Evolutionary conservation across 306 rosid species (phyloP).

Genomic region (Mimosa pudica): DNA sequence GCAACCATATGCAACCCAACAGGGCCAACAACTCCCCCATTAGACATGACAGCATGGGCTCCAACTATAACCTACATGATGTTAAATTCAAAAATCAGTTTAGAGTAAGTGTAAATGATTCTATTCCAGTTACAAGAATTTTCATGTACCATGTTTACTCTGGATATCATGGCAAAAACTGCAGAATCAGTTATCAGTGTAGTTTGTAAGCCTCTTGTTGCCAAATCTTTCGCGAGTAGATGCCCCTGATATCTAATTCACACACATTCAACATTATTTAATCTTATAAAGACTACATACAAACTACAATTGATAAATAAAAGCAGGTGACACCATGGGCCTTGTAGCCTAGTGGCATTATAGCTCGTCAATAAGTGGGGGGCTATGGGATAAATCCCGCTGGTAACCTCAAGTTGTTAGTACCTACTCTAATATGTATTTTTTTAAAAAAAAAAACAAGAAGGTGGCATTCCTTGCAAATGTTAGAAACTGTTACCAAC

Average conservation of each 20-base stretch:
- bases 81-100: slow-evolving; percentile 35
- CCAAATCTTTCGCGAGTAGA: slow-evolving; percentile 79
- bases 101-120: slow-evolving; percentile 17
- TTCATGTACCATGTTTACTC: slow-evolving; percentile 87
- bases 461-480: slow-evolving; percentile 15
- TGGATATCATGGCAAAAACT: slow-evolving; percentile 82
- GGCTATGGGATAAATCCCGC: too few relatives aligned
- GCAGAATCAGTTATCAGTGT: slow-evolving; percentile 87
- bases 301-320: slow-evolving; percentile 23
- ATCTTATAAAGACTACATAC: slow-evolving; percentile 18
- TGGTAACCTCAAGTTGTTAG: too few relatives aligned
- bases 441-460: not conserved
- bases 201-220: slow-evolving; percentile 79
- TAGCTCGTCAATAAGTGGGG: too few relatives aligned
- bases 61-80: slow-evolving; percentile 90
- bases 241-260: slow-evolving; percentile 86
- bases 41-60: slow-evolving; percentile 99
- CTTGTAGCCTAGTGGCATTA: too few relatives aligned
- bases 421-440: not conserved
- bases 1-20: slow-evolving; percentile 97
- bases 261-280: slow-evolving; percentile 12
- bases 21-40: slow-evolving; percentile 95
- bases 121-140: slow-evolving; percentile 14
- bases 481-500: slow-evolving; percentile 49
- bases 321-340: too few relatives aligned